Conservation (phyloP, 768 basidiomycete species). For the Russula abietina region DNA sequence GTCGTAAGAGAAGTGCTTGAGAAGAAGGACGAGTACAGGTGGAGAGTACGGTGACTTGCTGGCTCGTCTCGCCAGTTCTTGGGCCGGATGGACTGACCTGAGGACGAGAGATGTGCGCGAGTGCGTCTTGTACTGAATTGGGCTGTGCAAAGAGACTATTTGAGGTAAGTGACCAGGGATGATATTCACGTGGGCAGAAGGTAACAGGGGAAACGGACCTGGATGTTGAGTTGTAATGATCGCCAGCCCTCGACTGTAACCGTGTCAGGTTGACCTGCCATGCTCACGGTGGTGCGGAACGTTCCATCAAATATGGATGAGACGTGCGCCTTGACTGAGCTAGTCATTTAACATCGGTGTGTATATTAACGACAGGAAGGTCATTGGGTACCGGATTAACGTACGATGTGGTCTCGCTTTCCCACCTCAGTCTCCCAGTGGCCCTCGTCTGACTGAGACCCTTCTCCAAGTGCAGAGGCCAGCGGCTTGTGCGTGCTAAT, state of each 20-base stretch:
- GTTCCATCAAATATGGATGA: constrained; percentile 91
- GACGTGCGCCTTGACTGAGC: constrained; percentile 77
- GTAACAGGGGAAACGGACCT: constrained; percentile 39
- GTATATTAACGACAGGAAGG: neutral
- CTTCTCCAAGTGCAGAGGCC: constrained; percentile 32
- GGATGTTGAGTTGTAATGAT: constrained; percentile 81
- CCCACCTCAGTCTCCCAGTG: constrained; percentile 82
- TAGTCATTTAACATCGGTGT: constrained; percentile 44
- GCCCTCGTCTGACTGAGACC: constrained; percentile 51
- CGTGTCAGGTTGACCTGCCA: constrained; percentile 78
- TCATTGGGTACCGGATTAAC: constrained; percentile 28
- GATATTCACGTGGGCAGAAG: neutral
- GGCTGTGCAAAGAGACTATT: constrained; percentile 41
- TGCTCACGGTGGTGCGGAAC: constrained; percentile 75
- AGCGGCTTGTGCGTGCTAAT: constrained; percentile 37
- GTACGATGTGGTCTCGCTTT: constrained; percentile 75
- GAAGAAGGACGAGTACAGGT: constrained; percentile 75
- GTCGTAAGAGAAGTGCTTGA: constrained; percentile 90
- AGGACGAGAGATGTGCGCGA: constrained; percentile 68
- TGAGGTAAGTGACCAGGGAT: neutral
- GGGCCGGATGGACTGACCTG: constrained; percentile 50
- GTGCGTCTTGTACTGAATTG: constrained; percentile 72
- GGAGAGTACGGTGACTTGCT: constrained; percentile 56
- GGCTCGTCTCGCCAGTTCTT: constrained; percentile 54
- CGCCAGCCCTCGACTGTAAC: constrained; percentile 90